A percentile compares a stretch with the other conserved stretches of the same genome.
These are phyloP conservation scores for Licmophora abbreviata DNA, from an alignment of 108 stramenopile species.

Conservation along the genomic window DNA sequence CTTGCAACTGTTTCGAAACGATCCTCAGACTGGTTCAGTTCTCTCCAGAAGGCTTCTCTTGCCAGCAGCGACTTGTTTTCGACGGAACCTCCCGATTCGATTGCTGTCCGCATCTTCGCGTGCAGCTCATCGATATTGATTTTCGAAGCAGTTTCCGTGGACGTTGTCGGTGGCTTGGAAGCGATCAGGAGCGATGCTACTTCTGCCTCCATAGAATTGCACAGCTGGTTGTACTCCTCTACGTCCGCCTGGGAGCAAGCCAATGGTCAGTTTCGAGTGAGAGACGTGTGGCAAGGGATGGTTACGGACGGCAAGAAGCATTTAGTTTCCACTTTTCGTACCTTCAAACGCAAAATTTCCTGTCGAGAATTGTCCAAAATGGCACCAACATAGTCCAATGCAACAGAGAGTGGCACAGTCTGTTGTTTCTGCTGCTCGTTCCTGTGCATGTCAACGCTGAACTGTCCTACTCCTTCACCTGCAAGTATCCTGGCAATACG, in stretches of 20 bases:
- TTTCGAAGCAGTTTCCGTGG: conserved; percentile 13
- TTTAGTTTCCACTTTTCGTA: conserved; percentile 4
- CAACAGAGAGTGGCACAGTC: conserved; percentile 72
- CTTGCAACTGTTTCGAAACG: conserved; percentile 62
- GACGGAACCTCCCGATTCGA: conserved; percentile 7
- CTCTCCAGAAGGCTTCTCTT: conserved; percentile 77
- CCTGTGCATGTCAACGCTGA: conserved; percentile 18
- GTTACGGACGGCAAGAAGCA: neutral
- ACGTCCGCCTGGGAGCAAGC: conserved; percentile 46
- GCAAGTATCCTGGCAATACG: conserved; percentile 74
- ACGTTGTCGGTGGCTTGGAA: conserved; percentile 2
- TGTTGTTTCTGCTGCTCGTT: conserved; percentile 2
- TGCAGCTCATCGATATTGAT: conserved; percentile 73
- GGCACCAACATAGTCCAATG: conserved; percentile 71
- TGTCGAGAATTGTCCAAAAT: conserved; percentile 64
- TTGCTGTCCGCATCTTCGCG: conserved; percentile 28
- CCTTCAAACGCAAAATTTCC: conserved; percentile 60
- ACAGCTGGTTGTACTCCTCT: conserved; percentile 68
- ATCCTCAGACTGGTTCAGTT: conserved; percentile 70
- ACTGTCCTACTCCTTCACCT: conserved; percentile 70
- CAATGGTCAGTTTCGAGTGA: neutral
- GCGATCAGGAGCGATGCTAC: conserved; percentile 43
- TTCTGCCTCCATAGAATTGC: conserved; percentile 72
- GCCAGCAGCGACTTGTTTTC: conserved; percentile 25
- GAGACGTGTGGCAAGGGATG: neutral